Percentiles rank a stretch among this genome's conserved stretches.
Evolutionary conservation across 1,284 basidiomycete genomes (phyloP).

Genomic region (Meripilus lineatus): DNA sequence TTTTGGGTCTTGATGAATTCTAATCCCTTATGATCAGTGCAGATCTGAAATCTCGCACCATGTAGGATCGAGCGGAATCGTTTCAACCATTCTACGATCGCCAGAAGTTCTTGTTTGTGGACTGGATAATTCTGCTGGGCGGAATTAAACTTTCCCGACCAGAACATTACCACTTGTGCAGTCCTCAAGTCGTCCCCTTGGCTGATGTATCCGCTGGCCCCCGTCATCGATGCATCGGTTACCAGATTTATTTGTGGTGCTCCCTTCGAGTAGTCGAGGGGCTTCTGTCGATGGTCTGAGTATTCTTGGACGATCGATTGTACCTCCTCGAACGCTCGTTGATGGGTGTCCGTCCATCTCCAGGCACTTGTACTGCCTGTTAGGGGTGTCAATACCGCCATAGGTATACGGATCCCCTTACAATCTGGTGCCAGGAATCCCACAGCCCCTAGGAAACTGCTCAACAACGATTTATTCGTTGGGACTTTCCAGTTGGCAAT

Average conservation of each 20-base stretch:
- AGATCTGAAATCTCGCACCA: conserved; percentile 24
- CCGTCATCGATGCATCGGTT: no score
- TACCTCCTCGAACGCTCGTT: no score
- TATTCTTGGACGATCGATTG: conserved; percentile 17
- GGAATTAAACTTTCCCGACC: conserved; percentile 13
- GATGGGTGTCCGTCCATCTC: conserved; percentile 8
- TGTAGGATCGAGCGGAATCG: conserved; percentile 19
- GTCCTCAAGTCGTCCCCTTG: conserved; percentile 6
- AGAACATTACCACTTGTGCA: conserved; percentile 12
- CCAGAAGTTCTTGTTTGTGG: no score
- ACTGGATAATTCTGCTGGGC: conserved; percentile 20
- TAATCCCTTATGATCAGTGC: no score
- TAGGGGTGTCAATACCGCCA: conserved; percentile 9
- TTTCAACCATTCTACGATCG: conserved; percentile 17
- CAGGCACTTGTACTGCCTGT: neutral
- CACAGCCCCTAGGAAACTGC: conserved; percentile 23
- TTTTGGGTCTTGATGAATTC: conserved; percentile 32
- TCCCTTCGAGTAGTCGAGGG: conserved; percentile 18
- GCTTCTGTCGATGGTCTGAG: conserved; percentile 14
- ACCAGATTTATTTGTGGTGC: conserved; percentile 17
- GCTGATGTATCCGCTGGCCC: conserved; percentile 20
- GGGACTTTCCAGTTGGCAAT: conserved; percentile 29
- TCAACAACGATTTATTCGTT: conserved; percentile 15
- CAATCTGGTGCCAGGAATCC: conserved; percentile 10
- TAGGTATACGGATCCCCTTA: conserved; percentile 19